Evolutionary conservation across 371 early-diverging fungal genomes (phyloP).

Genomic region (Umbelopsis sp.): DNA sequence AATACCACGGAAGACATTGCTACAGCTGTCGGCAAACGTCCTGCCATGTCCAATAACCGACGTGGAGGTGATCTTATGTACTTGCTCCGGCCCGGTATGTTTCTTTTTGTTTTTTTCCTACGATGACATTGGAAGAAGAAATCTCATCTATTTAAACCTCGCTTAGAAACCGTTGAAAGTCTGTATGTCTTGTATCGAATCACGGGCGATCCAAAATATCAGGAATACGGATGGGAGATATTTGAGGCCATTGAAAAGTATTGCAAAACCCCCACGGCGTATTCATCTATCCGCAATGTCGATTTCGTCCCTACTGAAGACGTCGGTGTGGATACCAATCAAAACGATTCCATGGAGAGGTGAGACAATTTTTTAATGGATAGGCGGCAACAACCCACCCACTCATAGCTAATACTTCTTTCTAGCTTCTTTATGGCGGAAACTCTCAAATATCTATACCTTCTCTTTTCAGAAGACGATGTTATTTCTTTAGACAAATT

Average conservation of each 20-base stretch:
- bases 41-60: background rate
- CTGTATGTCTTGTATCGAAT: constrained; percentile 74
- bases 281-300: constrained; percentile 63
- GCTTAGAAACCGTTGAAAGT: constrained; percentile 76
- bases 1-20: background rate
- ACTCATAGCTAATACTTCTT: background rate
- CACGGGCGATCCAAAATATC: constrained; percentile 74
- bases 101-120: no score
- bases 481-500: constrained; percentile 73
- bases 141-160: background rate
- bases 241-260: constrained; percentile 71
- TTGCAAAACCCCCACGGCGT: constrained; percentile 64
- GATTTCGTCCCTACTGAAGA: constrained; percentile 33
- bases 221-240: constrained; percentile 78
- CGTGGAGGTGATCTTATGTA: constrained; percentile 20
- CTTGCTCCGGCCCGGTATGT: constrained; percentile 34
- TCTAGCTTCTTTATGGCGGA: constrained; percentile 76
- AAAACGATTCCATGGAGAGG: constrained; percentile 11
- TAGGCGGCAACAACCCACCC: no score
- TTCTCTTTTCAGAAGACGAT: constrained; percentile 68
- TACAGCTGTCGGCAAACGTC: background rate
- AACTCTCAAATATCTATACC: constrained; percentile 87
- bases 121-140: no score
- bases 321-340: constrained; percentile 36
- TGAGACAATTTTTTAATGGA: background rate